Evolutionary conservation across 768 basidiomycete species (phyloP).

Genomic region (Pisolithus sp.): DNA sequence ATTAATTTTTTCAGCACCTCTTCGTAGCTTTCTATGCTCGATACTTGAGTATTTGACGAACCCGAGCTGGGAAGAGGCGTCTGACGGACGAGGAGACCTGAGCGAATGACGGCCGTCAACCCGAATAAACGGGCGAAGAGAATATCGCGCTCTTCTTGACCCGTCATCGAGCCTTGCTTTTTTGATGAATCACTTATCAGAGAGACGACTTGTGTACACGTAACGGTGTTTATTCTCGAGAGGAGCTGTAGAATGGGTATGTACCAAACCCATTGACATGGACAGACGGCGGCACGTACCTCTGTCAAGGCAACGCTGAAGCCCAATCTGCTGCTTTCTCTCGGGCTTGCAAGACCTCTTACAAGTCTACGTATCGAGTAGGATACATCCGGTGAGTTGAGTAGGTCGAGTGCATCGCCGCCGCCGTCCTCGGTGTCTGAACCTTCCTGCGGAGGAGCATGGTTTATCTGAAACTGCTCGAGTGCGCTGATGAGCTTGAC

Average conservation of each 20-base stretch:
- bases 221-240: constrained; percentile 69
- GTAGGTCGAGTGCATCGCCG: constrained; percentile 46
- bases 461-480: constrained; percentile 77
- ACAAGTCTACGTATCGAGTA: constrained; percentile 87
- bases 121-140: constrained; percentile 93
- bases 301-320: constrained; percentile 96
- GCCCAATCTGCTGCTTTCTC: constrained; percentile 90
- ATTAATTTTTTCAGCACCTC: constrained; percentile 56
- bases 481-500: constrained; percentile 75
- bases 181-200: constrained; percentile 70
- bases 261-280: not conserved
- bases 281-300: constrained; percentile 40
- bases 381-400: constrained; percentile 86
- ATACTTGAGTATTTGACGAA: constrained; percentile 46
- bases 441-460: constrained; percentile 38
- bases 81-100: constrained; percentile 68
- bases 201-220: constrained; percentile 69
- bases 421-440: constrained; percentile 39
- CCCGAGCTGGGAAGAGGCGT: constrained; percentile 47
- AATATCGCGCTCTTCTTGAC: constrained; percentile 89
- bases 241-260: constrained; percentile 51
- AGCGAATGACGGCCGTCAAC: constrained; percentile 76
- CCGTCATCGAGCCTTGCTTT: constrained; percentile 68
- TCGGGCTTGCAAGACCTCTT: constrained; percentile 82
- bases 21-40: constrained; percentile 54